Percentiles rank a stretch among this genome's conserved stretches.
Conservation (phyloP, 164 flowering plant species). For the Kingdonia uniflora region DNA sequence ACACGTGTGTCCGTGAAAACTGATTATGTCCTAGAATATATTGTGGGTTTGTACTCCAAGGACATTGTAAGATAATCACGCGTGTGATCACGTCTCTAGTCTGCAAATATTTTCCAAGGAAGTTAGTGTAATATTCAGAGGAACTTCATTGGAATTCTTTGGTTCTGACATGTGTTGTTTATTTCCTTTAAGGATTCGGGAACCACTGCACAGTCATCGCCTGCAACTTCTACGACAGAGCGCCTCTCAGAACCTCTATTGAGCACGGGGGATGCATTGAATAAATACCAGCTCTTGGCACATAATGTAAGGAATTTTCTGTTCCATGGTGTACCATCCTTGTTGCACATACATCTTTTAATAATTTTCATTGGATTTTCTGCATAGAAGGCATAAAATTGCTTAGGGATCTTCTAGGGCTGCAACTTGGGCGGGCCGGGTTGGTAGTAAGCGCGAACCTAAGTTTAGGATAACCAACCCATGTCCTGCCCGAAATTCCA, state of each 20-base stretch:
- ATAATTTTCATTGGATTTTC: no score
- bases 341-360: not conserved
- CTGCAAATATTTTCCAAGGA: not conserved
- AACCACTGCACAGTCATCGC: slow-evolving; percentile 30
- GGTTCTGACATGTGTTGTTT: slow-evolving; percentile 3
- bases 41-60: no score
- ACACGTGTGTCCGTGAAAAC: no score
- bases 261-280: slow-evolving; percentile 78
- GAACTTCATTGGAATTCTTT: not conserved
- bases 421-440: no score
- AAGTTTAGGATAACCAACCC: no score
- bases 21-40: no score
- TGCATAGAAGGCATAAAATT: no score
- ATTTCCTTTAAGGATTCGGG: slow-evolving; percentile 41
- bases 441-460: no score
- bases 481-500: no score
- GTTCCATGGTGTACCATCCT: not conserved
- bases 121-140: not conserved
- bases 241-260: slow-evolving; percentile 54
- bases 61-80: not conserved
- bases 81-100: not conserved
- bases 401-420: no score
- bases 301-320: slow-evolving; percentile 45
- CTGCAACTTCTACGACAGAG: slow-evolving; percentile 39
- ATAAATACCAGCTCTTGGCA: slow-evolving; percentile 63